These are phyloP conservation scores for Tagetes erecta DNA, from an alignment of 129 eudicot genomes.

Conservation along the genomic window DNA sequence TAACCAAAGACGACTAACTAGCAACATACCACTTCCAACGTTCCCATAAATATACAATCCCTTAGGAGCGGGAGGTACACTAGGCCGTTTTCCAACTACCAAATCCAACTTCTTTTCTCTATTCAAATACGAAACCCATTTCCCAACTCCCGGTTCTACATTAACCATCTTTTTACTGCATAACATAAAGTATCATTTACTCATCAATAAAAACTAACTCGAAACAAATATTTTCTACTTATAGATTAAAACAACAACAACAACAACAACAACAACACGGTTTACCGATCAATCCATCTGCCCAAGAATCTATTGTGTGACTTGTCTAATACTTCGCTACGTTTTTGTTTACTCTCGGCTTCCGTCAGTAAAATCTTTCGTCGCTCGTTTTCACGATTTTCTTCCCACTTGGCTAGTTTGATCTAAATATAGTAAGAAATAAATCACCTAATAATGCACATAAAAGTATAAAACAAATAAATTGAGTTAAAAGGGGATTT, in stretches of 20 bases:
- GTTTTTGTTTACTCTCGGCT: conserved; percentile 76
- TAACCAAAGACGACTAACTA: conserved; percentile 10
- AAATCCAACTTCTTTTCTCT: conserved; percentile 92
- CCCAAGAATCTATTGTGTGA: conserved; percentile 53
- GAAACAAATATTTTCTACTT: neutral
- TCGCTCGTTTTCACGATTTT: conserved; percentile 68
- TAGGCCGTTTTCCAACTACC: conserved; percentile 62
- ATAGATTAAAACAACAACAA: neutral
- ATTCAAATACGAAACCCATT: conserved; percentile 93
- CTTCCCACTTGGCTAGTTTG: conserved; percentile 78
- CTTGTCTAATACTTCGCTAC: conserved; percentile 47
- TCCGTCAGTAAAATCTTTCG: conserved; percentile 72
- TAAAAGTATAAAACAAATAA: neutral
- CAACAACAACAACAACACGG: neutral
- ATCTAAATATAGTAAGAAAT: conserved; percentile 39
- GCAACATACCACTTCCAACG: conserved; percentile 91
- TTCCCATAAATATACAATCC: conserved; percentile 90
- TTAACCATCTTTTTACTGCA: conserved; percentile 53
- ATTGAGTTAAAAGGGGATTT: neutral
- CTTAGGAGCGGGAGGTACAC: conserved; percentile 82
- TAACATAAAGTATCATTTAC: conserved; percentile 22
- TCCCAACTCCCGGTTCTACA: conserved; percentile 90
- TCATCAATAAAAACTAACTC: conserved; percentile 15
- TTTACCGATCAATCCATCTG: conserved; percentile 73
- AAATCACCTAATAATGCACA: neutral